Evolutionary conservation across 2,329 filamentous ascomycete genomes (phyloP), one percentile per base, ranked within the genome.

Genomic region (Pseudohalonectria lignicola): DNA sequence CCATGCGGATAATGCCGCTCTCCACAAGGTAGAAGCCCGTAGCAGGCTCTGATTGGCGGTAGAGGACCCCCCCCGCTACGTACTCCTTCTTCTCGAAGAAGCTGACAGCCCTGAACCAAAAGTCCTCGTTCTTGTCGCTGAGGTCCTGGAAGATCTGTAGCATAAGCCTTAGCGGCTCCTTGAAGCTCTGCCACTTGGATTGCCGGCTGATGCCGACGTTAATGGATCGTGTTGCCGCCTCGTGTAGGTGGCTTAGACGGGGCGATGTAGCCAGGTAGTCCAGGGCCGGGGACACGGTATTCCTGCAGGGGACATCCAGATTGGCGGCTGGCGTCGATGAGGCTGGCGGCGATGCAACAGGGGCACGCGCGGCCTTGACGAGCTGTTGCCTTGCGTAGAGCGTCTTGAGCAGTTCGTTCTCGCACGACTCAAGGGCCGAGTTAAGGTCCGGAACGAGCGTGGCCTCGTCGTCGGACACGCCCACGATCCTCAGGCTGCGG

Each of bases 91-190:
- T 75, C 29, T 66, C 62, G 53, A 98, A 95, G 62, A 83, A 96
- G 0, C 74, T 66, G 4, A 76, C 76, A 0, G 79, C 80, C 2
- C 76, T 76, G 59, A 88, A 90, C 92, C 92, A 98, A 55, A 96
- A 96, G 57, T 95, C 88, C 57, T 94, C 87, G 52, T 90, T 92
- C 56, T 84, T 79, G 37, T 77, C 67, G 37, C 85, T 93, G 11
- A 95, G 66, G 32, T 86, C 84, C 53, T 92, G 82, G 62, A 98
- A 96, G n/a, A 92, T 86, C 55, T 95, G 90, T 18, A 98, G 71
- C 58, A 98, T 86, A 34, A 98, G 76, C 2, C 86, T 83, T 7
- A 96, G 74, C 0, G 92, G 92, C 54, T 95, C 87, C 47, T 84
- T 85, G 57, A 95, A 93, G 48, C 79, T 77, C 50, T 82, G 79